Conservation (phyloP, 2,329 filamentous ascomycete genomes). For the Pyrenochaeta sp. region DNA sequence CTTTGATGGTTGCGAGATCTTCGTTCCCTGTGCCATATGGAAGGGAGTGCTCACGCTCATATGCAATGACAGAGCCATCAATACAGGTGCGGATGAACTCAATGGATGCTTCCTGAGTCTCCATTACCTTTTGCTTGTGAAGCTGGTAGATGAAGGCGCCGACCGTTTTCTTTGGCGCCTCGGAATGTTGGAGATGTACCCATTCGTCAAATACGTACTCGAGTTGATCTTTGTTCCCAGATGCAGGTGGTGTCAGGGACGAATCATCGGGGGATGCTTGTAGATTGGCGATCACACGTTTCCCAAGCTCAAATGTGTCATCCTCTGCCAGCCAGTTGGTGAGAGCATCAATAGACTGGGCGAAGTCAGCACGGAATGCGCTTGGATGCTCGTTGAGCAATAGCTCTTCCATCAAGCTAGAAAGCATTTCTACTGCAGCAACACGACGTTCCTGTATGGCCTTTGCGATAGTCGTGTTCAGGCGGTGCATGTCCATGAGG, state of each 20-base stretch:
- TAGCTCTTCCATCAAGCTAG: slow-evolving; percentile 78
- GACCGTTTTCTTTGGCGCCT: slow-evolving; percentile 75
- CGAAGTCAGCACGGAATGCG: slow-evolving; percentile 85
- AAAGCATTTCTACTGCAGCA: slow-evolving; percentile 79
- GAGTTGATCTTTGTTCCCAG: slow-evolving; percentile 78
- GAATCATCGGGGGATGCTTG: slow-evolving; percentile 65
- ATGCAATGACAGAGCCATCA: slow-evolving; percentile 79
- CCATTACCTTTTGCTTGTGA: slow-evolving; percentile 76
- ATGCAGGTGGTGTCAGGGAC: slow-evolving; percentile 63
- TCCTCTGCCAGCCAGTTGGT: slow-evolving; percentile 84
- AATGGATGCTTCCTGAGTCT: slow-evolving; percentile 77
- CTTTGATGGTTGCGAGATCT: slow-evolving; percentile 67
- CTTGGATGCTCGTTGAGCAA: slow-evolving; percentile 80
- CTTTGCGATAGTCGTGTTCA: slow-evolving; percentile 73
- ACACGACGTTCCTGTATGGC: slow-evolving; percentile 75
- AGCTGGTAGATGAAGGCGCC: slow-evolving; percentile 85
- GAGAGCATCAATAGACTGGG: slow-evolving; percentile 80
- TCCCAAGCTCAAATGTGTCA: slow-evolving; percentile 69
- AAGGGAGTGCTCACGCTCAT: slow-evolving; percentile 73
- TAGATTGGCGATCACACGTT: slow-evolving; percentile 74
- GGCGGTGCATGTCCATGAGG: slow-evolving; percentile 66
- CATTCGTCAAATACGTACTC: slow-evolving; percentile 97
- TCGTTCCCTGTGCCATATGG: slow-evolving; percentile 65
- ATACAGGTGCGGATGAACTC: slow-evolving; percentile 82
- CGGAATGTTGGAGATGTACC: slow-evolving; percentile 82